Conservation (phyloP, 208 protist genomes). For the Blastocrithidia nonstop region DNA sequence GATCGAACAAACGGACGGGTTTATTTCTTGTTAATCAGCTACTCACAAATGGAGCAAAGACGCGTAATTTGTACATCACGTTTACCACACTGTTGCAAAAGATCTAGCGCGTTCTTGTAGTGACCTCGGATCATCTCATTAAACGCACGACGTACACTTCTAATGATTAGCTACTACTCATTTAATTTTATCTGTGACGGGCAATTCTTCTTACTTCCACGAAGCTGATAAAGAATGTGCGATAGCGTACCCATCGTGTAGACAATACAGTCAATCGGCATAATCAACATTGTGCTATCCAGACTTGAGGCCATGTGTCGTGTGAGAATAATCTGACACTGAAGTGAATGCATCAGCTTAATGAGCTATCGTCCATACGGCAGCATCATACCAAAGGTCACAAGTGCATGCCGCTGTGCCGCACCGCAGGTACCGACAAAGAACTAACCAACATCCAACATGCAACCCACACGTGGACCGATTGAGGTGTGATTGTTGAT, state of each 20-base stretch:
- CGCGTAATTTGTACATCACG: slow-evolving; percentile 22
- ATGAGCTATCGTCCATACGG: slow-evolving; percentile 12
- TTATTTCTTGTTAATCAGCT: slow-evolving; percentile 9
- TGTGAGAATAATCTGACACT: slow-evolving; percentile 27
- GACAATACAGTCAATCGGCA: slow-evolving; percentile 30
- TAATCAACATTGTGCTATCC: slow-evolving; percentile 22
- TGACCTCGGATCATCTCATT: slow-evolving; percentile 27
- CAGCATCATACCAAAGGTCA: slow-evolving; percentile 12
- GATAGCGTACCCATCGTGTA: slow-evolving; percentile 6
- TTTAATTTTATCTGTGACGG: slow-evolving; percentile 2
- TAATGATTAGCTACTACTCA: slow-evolving; percentile 10
- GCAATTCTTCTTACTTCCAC: slow-evolving; percentile 11
- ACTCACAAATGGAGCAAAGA: slow-evolving; percentile 13
- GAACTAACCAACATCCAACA: slow-evolving; percentile 50
- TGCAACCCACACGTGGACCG: slow-evolving; percentile 12
- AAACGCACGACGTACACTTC: slow-evolving; percentile 19
- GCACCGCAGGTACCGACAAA: slow-evolving; percentile 50
- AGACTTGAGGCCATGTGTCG: slow-evolving; percentile 24
- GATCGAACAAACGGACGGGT: slow-evolving; percentile 25
- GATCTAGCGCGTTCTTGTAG: slow-evolving; percentile 14
- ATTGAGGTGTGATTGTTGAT: slow-evolving; percentile 11
- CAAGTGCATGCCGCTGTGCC: slow-evolving; percentile 9
- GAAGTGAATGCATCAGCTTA: slow-evolving; percentile 18
- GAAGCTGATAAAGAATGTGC: slow-evolving; percentile 35
- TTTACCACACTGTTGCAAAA: slow-evolving; percentile 10